Evolutionary conservation across 2,329 filamentous ascomycete species (phyloP), one percentile per base, ranked within the genome.

Genomic region (Monosporascus sp.): DNA sequence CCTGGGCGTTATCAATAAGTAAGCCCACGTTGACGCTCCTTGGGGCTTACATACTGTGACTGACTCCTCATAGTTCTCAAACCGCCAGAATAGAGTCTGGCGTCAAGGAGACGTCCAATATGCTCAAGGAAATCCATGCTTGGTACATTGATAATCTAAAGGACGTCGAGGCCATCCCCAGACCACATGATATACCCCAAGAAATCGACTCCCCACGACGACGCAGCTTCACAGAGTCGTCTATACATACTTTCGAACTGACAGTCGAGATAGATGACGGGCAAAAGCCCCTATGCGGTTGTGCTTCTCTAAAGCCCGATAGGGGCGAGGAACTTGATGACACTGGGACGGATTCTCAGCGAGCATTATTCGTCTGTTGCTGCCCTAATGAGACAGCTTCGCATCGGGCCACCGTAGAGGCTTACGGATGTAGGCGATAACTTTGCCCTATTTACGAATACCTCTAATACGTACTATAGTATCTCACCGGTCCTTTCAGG

Each of bases 1-100:
- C 1, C 27, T 65, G 35, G 63, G 56, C 5, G 57, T 62, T 22
- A 48, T 58, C 8, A 51, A 53, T 5, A 58, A 52, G 58, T 58
- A 50, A 37, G 45, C 9, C 35, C 31, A 5, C 1, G 31, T 35
- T 14, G 31, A 35, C 31, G 31, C 5, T 2, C 31, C 5, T 35
- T 9, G 31, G 11, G 5, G 31, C 9, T 11, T 35, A 35, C 31
- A 35, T 35, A 35, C 31, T 35, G 31, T 35, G 31, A 24, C 52
- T 58, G 17, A 59, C 31, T 9, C 11, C 31, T 4, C 8, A 9
- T 24, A 59, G 55, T 50, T 56, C 55, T 18, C 53, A 57, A 18
- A 25, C 52, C 2, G 35, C 55, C 31, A 49, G 48, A 11, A 59
- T 59, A 20, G 49, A 49, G 20, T 53, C 37, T 14, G 52, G 52